Percentiles rank a stretch among this genome's conserved stretches.
These are phyloP conservation scores for Hibiscus trionum DNA, from an alignment of 345 rosid species.

Conservation along the genomic window DNA sequence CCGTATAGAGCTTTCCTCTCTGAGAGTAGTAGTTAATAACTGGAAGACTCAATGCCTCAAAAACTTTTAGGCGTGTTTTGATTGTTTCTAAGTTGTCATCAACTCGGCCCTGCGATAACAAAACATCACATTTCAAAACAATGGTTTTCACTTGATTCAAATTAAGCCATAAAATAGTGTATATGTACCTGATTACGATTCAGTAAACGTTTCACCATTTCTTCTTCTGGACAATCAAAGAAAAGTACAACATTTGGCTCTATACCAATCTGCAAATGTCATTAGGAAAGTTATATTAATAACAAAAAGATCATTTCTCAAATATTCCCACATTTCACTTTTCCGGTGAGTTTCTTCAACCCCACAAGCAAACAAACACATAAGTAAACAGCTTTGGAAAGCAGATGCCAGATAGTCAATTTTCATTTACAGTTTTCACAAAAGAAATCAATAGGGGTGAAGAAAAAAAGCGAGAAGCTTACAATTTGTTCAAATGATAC, in stretches of 20 bases:
- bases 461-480: conserved; percentile 16
- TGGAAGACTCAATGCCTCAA: conserved; percentile 53
- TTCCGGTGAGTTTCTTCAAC: not conserved
- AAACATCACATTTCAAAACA: conserved; percentile 6
- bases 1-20: conserved; percentile 71
- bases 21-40: conserved; percentile 64
- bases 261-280: conserved; percentile 36
- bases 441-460: not conserved
- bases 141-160: not conserved
- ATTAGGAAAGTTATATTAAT: not conserved
- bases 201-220: conserved; percentile 65
- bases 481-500: conserved; percentile 62
- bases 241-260: conserved; percentile 61
- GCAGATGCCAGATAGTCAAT: not conserved
- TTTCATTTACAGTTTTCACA: not conserved
- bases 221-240: conserved; percentile 71
- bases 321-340: not conserved
- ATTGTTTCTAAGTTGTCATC: conserved; percentile 73
- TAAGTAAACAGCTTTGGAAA: not conserved
- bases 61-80: conserved; percentile 53
- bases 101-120: conserved; percentile 53
- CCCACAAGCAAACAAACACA: conserved; percentile 1
- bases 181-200: conserved; percentile 62
- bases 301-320: not conserved
- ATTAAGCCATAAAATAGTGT: not conserved